A percentile compares a stretch with the other conserved stretches of the same genome.
Conservation (phyloP, 2,329 filamentous ascomycete genomes). For the Pseudonectria buxi region DNA sequence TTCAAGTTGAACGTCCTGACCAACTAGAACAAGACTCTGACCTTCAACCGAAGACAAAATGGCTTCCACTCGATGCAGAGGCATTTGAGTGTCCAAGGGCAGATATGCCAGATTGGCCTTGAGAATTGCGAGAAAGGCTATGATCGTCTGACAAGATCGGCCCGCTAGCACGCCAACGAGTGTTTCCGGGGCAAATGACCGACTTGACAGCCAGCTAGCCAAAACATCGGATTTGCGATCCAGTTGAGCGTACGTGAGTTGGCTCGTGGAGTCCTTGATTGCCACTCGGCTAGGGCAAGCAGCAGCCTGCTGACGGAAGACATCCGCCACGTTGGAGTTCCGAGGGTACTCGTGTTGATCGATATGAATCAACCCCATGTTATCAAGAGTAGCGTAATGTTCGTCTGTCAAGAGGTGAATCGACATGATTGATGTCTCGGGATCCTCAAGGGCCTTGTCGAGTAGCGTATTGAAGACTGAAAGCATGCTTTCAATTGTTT, state of each 20-base stretch:
- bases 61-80: slow-evolving; percentile 3
- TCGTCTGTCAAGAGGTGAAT: slow-evolving; percentile 1
- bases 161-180: slow-evolving; percentile 6
- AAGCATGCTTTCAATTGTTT: slow-evolving; percentile 8
- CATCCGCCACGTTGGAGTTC: too few relatives aligned
- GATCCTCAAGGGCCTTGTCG: slow-evolving; percentile 1
- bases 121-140: slow-evolving; percentile 9
- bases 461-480: slow-evolving; percentile 8
- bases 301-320: too few relatives aligned
- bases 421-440: not conserved
- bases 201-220: too few relatives aligned
- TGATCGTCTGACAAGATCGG: slow-evolving; percentile 7
- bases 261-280: too few relatives aligned
- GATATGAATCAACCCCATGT: slow-evolving; percentile 9
- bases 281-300: too few relatives aligned
- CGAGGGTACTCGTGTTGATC: slow-evolving; percentile 4
- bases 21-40: slow-evolving; percentile 5
- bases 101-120: slow-evolving; percentile 14
- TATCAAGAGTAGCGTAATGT: slow-evolving; percentile 1
- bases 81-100: slow-evolving; percentile 10
- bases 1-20: not conserved
- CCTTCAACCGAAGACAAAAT: slow-evolving; percentile 6
- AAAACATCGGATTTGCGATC: too few relatives aligned
- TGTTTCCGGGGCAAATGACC: not conserved
- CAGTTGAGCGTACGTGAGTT: too few relatives aligned